Conservation (phyloP, 805 yeast genomes). For the Yamadazyma laniorum region DNA sequence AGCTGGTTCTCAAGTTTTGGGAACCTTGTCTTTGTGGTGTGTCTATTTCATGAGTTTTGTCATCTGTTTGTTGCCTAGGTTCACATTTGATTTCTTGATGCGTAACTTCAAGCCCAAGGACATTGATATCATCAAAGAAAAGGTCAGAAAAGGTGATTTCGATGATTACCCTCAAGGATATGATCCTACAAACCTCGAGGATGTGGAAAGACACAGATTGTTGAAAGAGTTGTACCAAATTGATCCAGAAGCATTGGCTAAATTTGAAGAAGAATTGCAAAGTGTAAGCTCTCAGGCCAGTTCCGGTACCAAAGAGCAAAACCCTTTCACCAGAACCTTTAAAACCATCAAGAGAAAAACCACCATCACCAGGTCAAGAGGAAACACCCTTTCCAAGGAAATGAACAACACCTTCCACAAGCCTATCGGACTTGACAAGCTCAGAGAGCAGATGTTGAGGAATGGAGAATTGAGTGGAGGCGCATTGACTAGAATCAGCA, state of each 20-base stretch:
- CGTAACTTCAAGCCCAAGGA: constrained; percentile 61
- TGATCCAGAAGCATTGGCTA: constrained; percentile 34
- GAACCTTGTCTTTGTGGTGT: constrained; percentile 66
- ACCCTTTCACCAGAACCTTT: constrained; percentile 28
- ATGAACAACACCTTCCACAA: constrained; percentile 29
- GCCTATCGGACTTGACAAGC: constrained; percentile 32
- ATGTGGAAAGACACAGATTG: constrained; percentile 38
- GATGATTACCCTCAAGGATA: constrained; percentile 47
- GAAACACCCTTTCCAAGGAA: constrained; percentile 18
- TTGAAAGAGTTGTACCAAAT: constrained; percentile 30
- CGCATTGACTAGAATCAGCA: constrained; percentile 36
- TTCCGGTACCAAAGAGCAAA: constrained; percentile 8
- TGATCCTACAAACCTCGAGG: constrained; percentile 52
- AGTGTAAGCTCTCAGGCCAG: constrained; percentile 1
- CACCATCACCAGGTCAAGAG: constrained; percentile 23
- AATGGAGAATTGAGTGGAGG: constrained; percentile 34
- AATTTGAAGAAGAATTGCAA: constrained; percentile 28
- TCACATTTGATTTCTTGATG: constrained; percentile 47
- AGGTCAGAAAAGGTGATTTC: constrained; percentile 52
- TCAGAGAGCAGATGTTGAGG: constrained; percentile 38
- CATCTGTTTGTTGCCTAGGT: constrained; percentile 59
- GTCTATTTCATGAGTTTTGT: constrained; percentile 54
- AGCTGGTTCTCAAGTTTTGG: constrained; percentile 62
- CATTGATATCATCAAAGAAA: constrained; percentile 68
- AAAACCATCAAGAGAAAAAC: constrained; percentile 35